Percentiles rank a stretch among this genome's conserved stretches.
Evolutionary conservation across 2,329 filamentous ascomycete species (phyloP).

Genomic region (Penicillium sp.): DNA sequence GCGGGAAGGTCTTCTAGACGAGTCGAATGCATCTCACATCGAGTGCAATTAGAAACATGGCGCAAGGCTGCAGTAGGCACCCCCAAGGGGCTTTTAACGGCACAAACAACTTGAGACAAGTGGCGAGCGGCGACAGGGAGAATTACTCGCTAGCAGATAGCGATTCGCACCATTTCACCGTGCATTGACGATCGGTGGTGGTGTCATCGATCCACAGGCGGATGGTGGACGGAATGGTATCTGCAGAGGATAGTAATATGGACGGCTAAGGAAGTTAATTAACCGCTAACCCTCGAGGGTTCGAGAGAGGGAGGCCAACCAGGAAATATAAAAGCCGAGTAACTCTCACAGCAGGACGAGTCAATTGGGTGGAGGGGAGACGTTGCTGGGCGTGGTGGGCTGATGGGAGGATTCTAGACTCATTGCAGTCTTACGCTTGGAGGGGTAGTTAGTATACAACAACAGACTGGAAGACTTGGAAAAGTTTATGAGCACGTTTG

Average conservation of each 20-base stretch:
- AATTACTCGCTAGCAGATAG: constrained; percentile 10
- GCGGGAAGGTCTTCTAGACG: constrained; percentile 14
- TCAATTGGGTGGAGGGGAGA: neutral
- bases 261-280: constrained; percentile 13
- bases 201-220: constrained; percentile 24
- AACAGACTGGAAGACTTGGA: neutral
- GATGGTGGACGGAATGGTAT: constrained; percentile 17
- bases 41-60: constrained; percentile 9
- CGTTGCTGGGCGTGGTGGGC: constrained; percentile 3
- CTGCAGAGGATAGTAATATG: constrained; percentile 9
- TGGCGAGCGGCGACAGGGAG: constrained; percentile 11
- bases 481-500: neutral
- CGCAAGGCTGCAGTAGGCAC: constrained; percentile 12
- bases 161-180: constrained; percentile 17
- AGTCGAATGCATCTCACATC: constrained; percentile 10
- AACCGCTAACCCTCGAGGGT: constrained; percentile 15
- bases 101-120: constrained; percentile 11
- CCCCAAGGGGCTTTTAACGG: constrained; percentile 1
- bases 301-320: constrained; percentile 11
- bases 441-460: constrained; percentile 4
- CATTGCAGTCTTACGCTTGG: constrained; percentile 2
- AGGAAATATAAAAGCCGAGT: constrained; percentile 6
- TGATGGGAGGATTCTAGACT: constrained; percentile 26
- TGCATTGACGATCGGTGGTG: constrained; percentile 24
- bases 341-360: neutral